A percentile compares a stretch with the other conserved stretches of the same genome.
Conservation (phyloP, 768 basidiomycete genomes). For the Lentinula boryana region DNA sequence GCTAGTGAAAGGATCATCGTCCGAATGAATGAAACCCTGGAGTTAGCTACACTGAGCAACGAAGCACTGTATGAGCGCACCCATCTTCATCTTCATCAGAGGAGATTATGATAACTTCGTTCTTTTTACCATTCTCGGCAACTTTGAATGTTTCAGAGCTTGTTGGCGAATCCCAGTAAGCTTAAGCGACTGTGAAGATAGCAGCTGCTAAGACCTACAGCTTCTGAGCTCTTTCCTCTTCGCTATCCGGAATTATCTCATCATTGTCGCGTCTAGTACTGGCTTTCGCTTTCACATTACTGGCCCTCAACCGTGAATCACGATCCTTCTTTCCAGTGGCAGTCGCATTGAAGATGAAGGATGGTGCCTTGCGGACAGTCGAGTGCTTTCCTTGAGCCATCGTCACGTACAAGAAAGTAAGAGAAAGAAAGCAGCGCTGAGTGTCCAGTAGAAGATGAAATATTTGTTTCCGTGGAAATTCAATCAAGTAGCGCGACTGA, state of each 20-base stretch:
- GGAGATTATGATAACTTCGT: not conserved
- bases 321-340: not conserved
- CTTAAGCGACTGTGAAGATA: not conserved
- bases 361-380: not conserved
- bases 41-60: not conserved
- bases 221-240: slow-evolving; percentile 35
- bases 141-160: not conserved
- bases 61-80: not conserved
- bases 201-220: slow-evolving; percentile 5
- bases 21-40: not conserved
- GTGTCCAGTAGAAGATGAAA: not conserved
- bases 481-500: not conserved
- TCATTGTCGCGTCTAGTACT: not conserved
- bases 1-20: not conserved
- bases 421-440: not conserved
- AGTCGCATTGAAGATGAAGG: not conserved
- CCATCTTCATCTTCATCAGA: slow-evolving; percentile 1
- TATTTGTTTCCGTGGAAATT: not conserved
- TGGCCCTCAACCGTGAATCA: not conserved
- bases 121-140: not conserved
- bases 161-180: not conserved
- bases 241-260: slow-evolving; percentile 43
- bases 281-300: not conserved
- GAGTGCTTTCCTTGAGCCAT: not conserved
- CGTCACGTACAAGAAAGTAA: not conserved